These are phyloP conservation scores for Cryptococcus wingfieldii DNA, from an alignment of 1,284 basidiomycete genomes.

Conservation along the genomic window DNA sequence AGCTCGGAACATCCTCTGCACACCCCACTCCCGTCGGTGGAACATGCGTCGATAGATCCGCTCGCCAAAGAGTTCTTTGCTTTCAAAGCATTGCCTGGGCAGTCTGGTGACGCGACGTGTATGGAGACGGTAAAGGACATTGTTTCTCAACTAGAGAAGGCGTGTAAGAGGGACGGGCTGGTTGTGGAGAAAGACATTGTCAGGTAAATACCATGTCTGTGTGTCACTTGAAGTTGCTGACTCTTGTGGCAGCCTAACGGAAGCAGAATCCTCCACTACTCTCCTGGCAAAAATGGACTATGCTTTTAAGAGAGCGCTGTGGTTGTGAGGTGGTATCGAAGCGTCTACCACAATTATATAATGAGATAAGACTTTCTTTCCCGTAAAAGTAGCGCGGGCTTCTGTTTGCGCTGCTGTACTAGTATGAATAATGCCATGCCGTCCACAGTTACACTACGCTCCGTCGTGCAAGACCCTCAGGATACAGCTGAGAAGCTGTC, in stretches of 20 bases:
- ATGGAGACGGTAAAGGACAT: constrained; percentile 70
- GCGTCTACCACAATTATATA: neutral
- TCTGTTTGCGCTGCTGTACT: neutral
- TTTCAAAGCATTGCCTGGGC: constrained; percentile 51
- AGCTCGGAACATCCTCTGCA: neutral
- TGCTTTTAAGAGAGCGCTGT: constrained; percentile 77
- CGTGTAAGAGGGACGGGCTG: constrained; percentile 61
- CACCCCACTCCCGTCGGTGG: constrained; percentile 11
- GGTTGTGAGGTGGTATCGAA: constrained; percentile 53
- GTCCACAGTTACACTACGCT: too few species aligned
- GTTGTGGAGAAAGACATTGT: constrained; percentile 70
- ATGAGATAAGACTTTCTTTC: neutral
- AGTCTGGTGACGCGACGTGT: constrained; percentile 64
- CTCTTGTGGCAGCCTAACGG: constrained; percentile 57
- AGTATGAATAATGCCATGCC: too few species aligned
- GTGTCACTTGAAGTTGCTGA: constrained; percentile 1
- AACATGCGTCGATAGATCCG: constrained; percentile 21
- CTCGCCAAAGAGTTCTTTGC: constrained; percentile 44
- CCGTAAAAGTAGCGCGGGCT: neutral
- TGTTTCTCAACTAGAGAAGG: constrained; percentile 63
- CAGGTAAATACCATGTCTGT: constrained; percentile 55
- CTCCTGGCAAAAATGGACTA: constrained; percentile 86
- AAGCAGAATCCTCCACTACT: constrained; percentile 75
- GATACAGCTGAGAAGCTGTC: too few species aligned
- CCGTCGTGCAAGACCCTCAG: too few species aligned